These are phyloP conservation scores for Lotus japonicus DNA, from an alignment of 306 rosid genomes.

Conservation along the genomic window DNA sequence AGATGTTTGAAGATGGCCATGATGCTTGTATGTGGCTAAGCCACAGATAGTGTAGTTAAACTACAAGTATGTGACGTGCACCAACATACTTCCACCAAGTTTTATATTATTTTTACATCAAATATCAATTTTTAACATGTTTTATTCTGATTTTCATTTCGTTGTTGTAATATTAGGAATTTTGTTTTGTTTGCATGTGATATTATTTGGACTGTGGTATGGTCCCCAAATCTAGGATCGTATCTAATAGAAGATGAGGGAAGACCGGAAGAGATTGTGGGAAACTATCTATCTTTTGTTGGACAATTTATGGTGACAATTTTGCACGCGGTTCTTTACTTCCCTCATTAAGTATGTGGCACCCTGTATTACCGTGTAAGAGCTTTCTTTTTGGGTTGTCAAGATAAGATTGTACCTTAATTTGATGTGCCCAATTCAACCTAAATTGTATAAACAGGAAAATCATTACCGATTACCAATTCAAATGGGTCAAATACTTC, in stretches of 20 bases:
- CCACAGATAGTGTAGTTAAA: slow-evolving; percentile 14
- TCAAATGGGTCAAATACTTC: slow-evolving; percentile 6
- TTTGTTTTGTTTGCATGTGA: slow-evolving; percentile 16
- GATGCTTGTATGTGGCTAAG: slow-evolving; percentile 30
- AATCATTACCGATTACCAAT: neutral
- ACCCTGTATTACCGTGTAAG: neutral
- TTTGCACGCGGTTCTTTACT: slow-evolving; percentile 12
- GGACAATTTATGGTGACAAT: slow-evolving; percentile 1
- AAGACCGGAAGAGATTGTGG: too few relatives aligned
- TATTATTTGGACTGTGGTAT: neutral
- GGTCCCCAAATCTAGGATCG: slow-evolving; percentile 15
- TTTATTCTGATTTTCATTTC: neutral
- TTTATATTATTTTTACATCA: neutral
- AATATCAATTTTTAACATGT: too few relatives aligned
- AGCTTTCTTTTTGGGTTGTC: neutral
- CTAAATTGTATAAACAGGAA: neutral
- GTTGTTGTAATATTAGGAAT: neutral
- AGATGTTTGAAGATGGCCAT: neutral
- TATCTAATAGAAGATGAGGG: slow-evolving; percentile 21
- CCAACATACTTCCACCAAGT: slow-evolving; percentile 20
- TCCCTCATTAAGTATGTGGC: slow-evolving; percentile 30
- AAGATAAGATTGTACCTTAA: slow-evolving; percentile 14
- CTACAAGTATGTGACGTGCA: slow-evolving; percentile 31
- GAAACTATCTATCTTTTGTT: neutral
- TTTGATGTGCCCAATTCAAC: slow-evolving; percentile 15